Evolutionary conservation across 192 early-diverging fungal species (phyloP).

Genomic region (Podila minutissima): DNA sequence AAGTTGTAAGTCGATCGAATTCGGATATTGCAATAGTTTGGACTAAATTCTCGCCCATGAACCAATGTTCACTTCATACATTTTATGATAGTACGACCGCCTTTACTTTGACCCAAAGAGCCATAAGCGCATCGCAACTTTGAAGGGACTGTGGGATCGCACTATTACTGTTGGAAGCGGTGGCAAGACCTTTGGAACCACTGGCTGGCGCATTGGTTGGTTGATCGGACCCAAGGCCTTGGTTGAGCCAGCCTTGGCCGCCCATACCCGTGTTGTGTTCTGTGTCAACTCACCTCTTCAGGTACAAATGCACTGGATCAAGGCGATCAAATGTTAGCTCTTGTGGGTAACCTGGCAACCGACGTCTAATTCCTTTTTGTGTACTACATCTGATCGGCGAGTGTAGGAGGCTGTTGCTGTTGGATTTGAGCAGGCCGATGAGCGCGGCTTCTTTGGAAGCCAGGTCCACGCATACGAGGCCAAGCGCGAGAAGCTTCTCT

Average conservation of each 20-base stretch:
- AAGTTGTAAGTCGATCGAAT: slow-evolving; percentile 71
- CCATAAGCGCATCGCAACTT: slow-evolving; percentile 82
- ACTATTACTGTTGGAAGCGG: slow-evolving; percentile 94
- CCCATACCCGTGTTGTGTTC: slow-evolving; percentile 92
- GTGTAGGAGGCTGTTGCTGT: slow-evolving; percentile 74
- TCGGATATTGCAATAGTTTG: background rate
- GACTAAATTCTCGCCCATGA: no score
- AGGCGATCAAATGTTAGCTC: background rate
- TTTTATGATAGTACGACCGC: slow-evolving; percentile 77
- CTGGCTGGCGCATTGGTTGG: slow-evolving; percentile 99
- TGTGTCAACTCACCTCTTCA: slow-evolving; percentile 91
- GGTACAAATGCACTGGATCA: slow-evolving; percentile 25
- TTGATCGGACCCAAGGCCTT: slow-evolving; percentile 79
- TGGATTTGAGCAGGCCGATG: slow-evolving; percentile 71
- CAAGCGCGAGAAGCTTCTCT: slow-evolving; percentile 79
- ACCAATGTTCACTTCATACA: no score
- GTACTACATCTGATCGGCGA: background rate
- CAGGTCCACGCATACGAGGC: slow-evolving; percentile 74
- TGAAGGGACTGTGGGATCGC: slow-evolving; percentile 90
- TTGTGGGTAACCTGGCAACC: background rate
- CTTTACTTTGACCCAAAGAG: slow-evolving; percentile 76
- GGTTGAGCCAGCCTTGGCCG: slow-evolving; percentile 78
- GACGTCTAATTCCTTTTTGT: background rate
- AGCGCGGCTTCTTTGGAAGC: slow-evolving; percentile 71
- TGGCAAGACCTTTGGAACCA: slow-evolving; percentile 95